Percentiles rank a stretch among this genome's conserved stretches.
phyloP scores from a whole-genome alignment of 2,329 filamentous ascomycete genomes.

The Colletotrichum limetticola region DNA sequence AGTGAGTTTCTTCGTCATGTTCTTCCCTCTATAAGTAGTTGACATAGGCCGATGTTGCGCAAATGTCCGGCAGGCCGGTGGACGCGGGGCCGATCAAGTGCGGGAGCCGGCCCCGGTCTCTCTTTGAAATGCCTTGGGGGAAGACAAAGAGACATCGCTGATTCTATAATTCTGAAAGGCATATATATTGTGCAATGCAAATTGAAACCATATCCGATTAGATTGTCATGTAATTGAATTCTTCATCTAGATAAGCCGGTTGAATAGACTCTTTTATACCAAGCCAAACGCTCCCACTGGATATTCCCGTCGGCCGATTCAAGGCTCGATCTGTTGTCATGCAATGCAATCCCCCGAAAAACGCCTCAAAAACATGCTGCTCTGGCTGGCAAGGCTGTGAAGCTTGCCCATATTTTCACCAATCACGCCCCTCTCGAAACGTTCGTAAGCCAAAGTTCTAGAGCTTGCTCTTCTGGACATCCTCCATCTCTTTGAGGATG shows the following conservation, averaged over 20 bases:
- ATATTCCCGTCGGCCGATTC: conserved; percentile 29
- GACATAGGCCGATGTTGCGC: not conserved
- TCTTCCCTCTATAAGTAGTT: no score
- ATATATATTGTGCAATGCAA: not conserved
- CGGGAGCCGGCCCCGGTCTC: not conserved
- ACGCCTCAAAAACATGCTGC: conserved; percentile 9
- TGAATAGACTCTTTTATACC: conserved; percentile 13
- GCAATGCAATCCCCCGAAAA: conserved; percentile 17
- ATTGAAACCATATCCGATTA: not conserved
- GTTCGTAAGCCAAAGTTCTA: not conserved
- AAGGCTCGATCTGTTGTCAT: conserved; percentile 30
- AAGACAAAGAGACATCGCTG: no score
- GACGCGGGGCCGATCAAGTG: not conserved
- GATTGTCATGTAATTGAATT: not conserved
- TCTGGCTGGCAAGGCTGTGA: not conserved
- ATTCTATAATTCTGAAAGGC: not conserved
- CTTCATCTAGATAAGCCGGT: conserved; percentile 5
- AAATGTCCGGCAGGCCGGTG: not conserved
- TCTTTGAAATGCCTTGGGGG: not conserved
- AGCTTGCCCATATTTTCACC: not conserved
- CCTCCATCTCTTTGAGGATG: conserved; percentile 63
- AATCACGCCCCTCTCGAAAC: not conserved
- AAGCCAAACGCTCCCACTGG: conserved; percentile 34
- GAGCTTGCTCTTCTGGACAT: conserved; percentile 46
- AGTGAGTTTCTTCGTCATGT: not conserved